These are phyloP conservation scores for Syncephalastrum contaminatum DNA, from an alignment of 371 early-diverging fungal genomes.

Conservation along the genomic window DNA sequence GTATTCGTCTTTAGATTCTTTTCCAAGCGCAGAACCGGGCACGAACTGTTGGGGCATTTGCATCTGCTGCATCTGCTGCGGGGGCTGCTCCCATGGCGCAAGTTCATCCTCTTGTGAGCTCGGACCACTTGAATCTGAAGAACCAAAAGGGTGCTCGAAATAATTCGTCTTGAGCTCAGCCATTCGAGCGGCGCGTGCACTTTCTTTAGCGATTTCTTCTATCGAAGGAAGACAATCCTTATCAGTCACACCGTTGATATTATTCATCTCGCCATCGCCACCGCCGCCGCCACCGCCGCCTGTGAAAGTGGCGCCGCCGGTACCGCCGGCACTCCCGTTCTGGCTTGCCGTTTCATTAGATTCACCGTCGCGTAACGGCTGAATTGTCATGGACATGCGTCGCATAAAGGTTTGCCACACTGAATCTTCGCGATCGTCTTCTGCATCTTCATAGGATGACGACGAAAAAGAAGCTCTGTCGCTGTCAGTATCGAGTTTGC, in stretches of 20 bases:
- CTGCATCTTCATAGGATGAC: constrained; percentile 3
- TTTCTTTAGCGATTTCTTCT: constrained; percentile 30
- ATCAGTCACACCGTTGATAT: too few species aligned
- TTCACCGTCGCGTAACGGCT: constrained; percentile 19
- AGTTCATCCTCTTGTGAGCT: constrained; percentile 16
- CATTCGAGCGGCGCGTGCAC: constrained; percentile 8
- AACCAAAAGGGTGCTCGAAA: constrained; percentile 43
- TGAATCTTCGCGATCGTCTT: constrained; percentile 6
- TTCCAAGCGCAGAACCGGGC: background rate
- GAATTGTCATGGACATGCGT: constrained; percentile 33
- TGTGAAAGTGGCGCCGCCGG: constrained; percentile 16
- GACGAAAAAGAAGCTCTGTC: background rate
- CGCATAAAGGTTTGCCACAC: constrained; percentile 34
- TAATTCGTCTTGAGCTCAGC: constrained; percentile 27
- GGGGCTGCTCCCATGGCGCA: constrained; percentile 16
- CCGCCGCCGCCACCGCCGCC: constrained; percentile 15
- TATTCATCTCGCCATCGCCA: constrained; percentile 18
- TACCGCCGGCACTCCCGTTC: constrained; percentile 7
- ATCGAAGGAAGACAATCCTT: constrained; percentile 28
- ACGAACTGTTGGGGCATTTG: constrained; percentile 2
- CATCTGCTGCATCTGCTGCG: constrained; percentile 3
- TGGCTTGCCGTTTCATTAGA: constrained; percentile 14
- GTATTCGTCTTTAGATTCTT: background rate
- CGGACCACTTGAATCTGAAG: constrained; percentile 17
- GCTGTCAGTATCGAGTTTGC: background rate